Percentiles rank a stretch among this genome's conserved stretches.
phyloP scores from a whole-genome alignment of 495 filamentous ascomycete species.

The Lepraria neglecta region DNA sequence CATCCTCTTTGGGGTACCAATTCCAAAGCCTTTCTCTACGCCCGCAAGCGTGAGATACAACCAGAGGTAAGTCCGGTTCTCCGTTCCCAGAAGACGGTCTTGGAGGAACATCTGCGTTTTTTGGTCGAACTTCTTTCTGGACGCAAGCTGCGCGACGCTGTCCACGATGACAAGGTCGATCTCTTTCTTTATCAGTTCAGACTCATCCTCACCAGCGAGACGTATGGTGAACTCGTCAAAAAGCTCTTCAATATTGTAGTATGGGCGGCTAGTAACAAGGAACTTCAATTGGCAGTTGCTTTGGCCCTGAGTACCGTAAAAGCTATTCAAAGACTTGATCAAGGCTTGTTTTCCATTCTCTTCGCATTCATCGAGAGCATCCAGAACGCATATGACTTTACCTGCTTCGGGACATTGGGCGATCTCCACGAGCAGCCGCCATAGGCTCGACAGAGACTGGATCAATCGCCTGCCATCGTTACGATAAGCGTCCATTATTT shows the following conservation, averaged over 20 bases:
- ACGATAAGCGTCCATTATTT: constrained; percentile 29
- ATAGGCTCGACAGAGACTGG: constrained; percentile 20
- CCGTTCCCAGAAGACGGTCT: constrained; percentile 31
- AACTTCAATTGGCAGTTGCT: constrained; percentile 32
- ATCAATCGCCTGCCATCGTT: constrained; percentile 24
- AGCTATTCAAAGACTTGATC: background rate
- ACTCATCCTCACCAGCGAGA: constrained; percentile 37
- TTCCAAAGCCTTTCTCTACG: constrained; percentile 26
- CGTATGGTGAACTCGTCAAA: constrained; percentile 32
- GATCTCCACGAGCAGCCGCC: constrained; percentile 29
- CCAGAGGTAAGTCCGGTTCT: constrained; percentile 48
- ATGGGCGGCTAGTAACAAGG: constrained; percentile 42
- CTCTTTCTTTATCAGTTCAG: constrained; percentile 33
- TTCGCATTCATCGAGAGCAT: constrained; percentile 42
- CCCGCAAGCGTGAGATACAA: constrained; percentile 36
- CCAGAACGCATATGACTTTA: constrained; percentile 35
- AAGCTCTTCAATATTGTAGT: constrained; percentile 31
- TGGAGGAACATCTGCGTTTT: constrained; percentile 30
- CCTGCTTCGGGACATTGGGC: constrained; percentile 24
- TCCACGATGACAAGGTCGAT: constrained; percentile 36
- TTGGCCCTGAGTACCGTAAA: background rate
- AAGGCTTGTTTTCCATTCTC: background rate
- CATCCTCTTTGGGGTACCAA: constrained; percentile 21
- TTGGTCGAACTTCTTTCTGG: constrained; percentile 15
- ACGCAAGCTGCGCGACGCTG: constrained; percentile 30